Base-by-base conservation (phyloP, 2,329 filamentous ascomycete species). In the Clarireedia monteithiana region DNA sequence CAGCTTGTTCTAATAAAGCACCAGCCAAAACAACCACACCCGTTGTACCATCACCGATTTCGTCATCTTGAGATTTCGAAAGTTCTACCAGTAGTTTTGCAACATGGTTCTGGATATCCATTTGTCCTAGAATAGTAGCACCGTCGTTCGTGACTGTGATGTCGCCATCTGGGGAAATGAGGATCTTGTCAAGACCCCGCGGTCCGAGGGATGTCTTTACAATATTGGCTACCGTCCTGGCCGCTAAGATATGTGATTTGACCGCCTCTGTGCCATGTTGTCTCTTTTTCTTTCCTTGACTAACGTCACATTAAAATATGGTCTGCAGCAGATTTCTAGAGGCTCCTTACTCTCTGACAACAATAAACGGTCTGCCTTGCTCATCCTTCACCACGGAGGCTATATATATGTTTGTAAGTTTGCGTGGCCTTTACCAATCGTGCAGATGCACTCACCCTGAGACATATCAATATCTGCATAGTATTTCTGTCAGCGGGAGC, bases 91-190 rank as follows among this genome's bases (percentile, higher is more conserved):
- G 78, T 51, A 99, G 81, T 77, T 97, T 97, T 60, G 94, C 94
- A 60, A 99, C 91, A 74, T 97, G 92, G 80, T 99, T 97, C 65
- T 89, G 89, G 66, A 99, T 92, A 77, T 99, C 94, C 94, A 99
- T 99, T 81, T 95, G 91, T 67, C 89, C 86, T 64, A 99, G 79
- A 68, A 99, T 99, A 47, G 94, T 99, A 55, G 95, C 95, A 68
- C 94, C 94, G 76, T 99, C 94, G 77, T 99, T 99, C 65, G 94
- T 99, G 60, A 99, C 91, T 60, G 94, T 99, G 72, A 99, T 99
- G 74, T 99, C 94, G 72, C 94, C 94, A 72, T 99, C 94, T 60
- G 94, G 89, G 51, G 94, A 99, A 68, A 99, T 99, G 66, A 99
- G 83, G 70, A 99, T 99, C 79, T 99, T 99, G 79, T 99, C 94